These are phyloP conservation scores for Tylopilus cervinicoccineus DNA, from an alignment of 768 basidiomycete genomes.

Conservation along the genomic window DNA sequence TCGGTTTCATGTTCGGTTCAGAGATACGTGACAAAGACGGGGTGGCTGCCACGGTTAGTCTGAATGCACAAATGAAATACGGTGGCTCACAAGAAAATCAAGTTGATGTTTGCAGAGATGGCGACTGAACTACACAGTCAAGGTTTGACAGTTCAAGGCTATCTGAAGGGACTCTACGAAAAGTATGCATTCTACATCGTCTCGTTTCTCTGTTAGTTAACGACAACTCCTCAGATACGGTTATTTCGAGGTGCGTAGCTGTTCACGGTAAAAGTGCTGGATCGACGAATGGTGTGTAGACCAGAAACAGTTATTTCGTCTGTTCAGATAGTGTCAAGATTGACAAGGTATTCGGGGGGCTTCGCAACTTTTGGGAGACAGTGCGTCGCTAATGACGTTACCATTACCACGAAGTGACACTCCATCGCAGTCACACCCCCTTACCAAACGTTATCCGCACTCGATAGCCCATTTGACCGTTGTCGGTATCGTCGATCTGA, in stretches of 20 bases:
- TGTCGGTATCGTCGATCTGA: slow-evolving; percentile 68
- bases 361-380: slow-evolving; percentile 55
- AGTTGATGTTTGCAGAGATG: slow-evolving; percentile 72
- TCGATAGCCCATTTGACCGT: slow-evolving; percentile 59
- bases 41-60: slow-evolving; percentile 68
- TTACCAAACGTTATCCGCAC: slow-evolving; percentile 48
- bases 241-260: slow-evolving; percentile 57
- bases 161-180: slow-evolving; percentile 62
- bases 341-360: slow-evolving; percentile 60
- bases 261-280: neutral
- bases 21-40: slow-evolving; percentile 87
- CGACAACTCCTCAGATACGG: slow-evolving; percentile 52
- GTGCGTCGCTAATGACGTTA: slow-evolving; percentile 13
- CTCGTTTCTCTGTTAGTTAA: neutral
- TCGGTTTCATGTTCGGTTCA: slow-evolving; percentile 85
- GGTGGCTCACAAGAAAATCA: slow-evolving; percentile 1
- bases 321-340: slow-evolving; percentile 66
- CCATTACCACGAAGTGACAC: neutral
- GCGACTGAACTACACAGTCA: slow-evolving; percentile 45
- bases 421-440: slow-evolving; percentile 16
- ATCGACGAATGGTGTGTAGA: slow-evolving; percentile 38
- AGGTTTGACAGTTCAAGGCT: slow-evolving; percentile 50
- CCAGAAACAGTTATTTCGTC: slow-evolving; percentile 78
- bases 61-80: neutral
- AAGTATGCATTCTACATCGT: slow-evolving; percentile 38